Evolutionary conservation across 1,284 basidiomycete species (phyloP), one percentile per base, ranked within the genome.

Genomic region (Quambalaria eucalypti): DNA sequence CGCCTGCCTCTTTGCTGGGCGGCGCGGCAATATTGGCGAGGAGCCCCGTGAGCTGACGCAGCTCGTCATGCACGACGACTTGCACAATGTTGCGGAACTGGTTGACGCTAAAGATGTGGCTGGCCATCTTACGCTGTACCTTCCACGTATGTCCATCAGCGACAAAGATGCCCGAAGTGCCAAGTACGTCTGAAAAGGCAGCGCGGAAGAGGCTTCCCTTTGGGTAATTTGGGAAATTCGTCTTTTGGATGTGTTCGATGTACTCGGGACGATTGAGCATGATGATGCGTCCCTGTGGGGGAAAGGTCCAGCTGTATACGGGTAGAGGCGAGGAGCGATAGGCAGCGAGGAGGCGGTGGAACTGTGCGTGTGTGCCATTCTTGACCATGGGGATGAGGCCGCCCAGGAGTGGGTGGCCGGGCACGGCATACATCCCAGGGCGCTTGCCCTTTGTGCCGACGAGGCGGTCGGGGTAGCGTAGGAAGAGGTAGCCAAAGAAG

Each of bases 231-330:
- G 56, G 44, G 50, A 76, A 76, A 57, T 73, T 70, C 49, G 66
- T 69, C 56, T 71, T 70, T 44, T 76, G 74, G 1, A 75, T 59
- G 42, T 65, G 66, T 36, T 69, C 66, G 42, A 76, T 67, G 48
- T 70, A 68, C 54, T 70, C 68, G 12, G 62, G 61, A 2, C 55
- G 52, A 26, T 61, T 59, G 28, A 66, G 25, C 2, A 65, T 36
- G 50, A 59, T 57, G 52, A 69, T 59, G 38, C 60, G 52, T 1
- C 67, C 62, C 8, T 9, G n/a, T 1, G 46, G 46, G 10, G 25
- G 28, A 25, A 54, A 31, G 19, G 52, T 46, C 42, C 42, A 46
- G 4, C 21, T 23, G 42, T 23, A 46, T 14, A 23, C 25, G 4
- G 42, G 42, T 12, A 26, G 25, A 5, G 42, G 42, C 4, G 21